Conservation (phyloP, 2,329 filamentous ascomycete genomes). For the Penicillium sp. region DNA sequence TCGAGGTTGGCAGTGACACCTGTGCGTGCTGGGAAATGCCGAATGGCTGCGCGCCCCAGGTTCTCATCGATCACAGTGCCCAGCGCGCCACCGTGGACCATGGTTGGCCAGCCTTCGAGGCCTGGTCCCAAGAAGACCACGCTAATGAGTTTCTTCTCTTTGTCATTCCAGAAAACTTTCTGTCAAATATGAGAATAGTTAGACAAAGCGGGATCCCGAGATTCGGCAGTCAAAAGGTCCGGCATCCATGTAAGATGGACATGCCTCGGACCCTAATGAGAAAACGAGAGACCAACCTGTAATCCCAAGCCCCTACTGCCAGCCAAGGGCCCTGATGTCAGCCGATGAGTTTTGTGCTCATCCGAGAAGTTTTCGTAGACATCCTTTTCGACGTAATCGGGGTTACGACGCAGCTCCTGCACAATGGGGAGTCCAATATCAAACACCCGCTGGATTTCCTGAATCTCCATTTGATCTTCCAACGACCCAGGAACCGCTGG, state of each 20-base stretch:
- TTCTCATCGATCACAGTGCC: constrained; percentile 63
- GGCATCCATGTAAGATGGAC: constrained; percentile 8
- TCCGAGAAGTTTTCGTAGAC: constrained; percentile 32
- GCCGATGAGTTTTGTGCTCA: constrained; percentile 26
- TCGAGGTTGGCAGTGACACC: constrained; percentile 52
- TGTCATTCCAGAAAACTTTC: constrained; percentile 55
- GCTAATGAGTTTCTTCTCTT: constrained; percentile 50
- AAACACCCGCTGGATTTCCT: constrained; percentile 25
- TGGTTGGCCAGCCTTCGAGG: constrained; percentile 59
- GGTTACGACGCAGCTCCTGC: constrained; percentile 30
- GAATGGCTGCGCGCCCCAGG: constrained; percentile 54
- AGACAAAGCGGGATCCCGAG: constrained; percentile 12
- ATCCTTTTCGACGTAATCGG: constrained; percentile 34
- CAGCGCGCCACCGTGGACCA: constrained; percentile 62
- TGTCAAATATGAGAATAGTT: constrained; percentile 34
- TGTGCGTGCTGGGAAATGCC: constrained; percentile 41
- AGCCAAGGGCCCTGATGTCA: constrained; percentile 35
- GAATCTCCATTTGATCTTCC: constrained; percentile 26
- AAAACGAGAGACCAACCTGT: constrained; percentile 28
- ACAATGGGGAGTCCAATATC: constrained; percentile 33
- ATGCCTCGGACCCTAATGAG: constrained; percentile 4
- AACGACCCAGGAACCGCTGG: constrained; percentile 29
- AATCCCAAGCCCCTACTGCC: constrained; percentile 35
- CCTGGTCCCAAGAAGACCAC: constrained; percentile 62
- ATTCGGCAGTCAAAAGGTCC: constrained; percentile 13